These are phyloP conservation scores for Citrus australasica DNA, from an alignment of 345 rosid genomes.

Conservation along the genomic window DNA sequence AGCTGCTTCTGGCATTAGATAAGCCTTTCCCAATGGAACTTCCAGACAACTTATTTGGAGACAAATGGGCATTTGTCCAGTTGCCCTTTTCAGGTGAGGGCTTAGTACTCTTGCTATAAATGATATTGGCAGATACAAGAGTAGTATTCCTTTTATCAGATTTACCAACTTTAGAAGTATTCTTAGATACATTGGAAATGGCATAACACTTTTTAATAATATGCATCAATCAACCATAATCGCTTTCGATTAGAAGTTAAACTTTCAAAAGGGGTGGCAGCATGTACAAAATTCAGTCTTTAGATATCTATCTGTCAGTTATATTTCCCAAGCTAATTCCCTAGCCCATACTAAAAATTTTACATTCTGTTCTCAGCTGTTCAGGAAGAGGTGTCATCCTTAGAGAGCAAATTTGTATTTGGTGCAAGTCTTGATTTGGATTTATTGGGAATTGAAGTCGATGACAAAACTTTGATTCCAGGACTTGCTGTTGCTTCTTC, in stretches of 20 bases:
- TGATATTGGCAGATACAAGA: background rate
- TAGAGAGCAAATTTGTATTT: constrained; percentile 56
- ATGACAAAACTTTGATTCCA: constrained; percentile 70
- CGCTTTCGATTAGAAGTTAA: background rate
- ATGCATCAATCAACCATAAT: background rate
- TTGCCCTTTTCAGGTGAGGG: constrained; percentile 71
- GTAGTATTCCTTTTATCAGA: background rate
- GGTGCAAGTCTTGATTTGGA: constrained; percentile 92
- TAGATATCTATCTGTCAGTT: no score
- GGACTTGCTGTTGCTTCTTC: constrained; percentile 93
- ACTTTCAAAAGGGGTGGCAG: background rate
- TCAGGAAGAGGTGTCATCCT: constrained; percentile 60
- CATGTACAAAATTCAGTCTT: background rate
- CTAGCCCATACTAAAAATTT: constrained; percentile 1
- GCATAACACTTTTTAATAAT: background rate
- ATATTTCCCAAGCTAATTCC: no score
- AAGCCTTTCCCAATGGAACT: constrained; percentile 93
- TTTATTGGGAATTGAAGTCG: constrained; percentile 79
- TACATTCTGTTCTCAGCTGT: constrained; percentile 42
- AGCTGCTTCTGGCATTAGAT: constrained; percentile 76
- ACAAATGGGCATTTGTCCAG: constrained; percentile 95
- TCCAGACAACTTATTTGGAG: constrained; percentile 85
- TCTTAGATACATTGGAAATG: background rate
- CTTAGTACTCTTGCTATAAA: background rate
- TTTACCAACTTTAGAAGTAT: background rate